Evolutionary conservation across 2,329 filamentous ascomycete species (phyloP).

Genomic region (Pyricularia sp.): DNA sequence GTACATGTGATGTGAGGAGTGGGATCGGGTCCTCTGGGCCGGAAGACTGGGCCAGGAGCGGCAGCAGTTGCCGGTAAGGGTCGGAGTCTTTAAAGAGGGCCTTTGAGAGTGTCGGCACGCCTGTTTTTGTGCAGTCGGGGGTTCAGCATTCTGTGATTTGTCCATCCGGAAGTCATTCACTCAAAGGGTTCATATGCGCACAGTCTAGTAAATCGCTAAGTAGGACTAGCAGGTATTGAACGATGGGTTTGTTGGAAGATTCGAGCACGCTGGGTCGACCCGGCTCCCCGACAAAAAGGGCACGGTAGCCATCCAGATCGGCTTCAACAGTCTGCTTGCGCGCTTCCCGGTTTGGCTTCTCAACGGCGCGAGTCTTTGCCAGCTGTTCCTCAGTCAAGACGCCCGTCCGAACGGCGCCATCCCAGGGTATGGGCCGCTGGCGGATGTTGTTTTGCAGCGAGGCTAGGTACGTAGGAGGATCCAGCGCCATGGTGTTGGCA

Average conservation of each 20-base stretch:
- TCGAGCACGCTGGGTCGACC: constrained; percentile 65
- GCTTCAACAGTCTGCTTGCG: constrained; percentile 68
- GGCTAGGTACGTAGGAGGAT: constrained; percentile 72
- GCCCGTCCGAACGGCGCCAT: constrained; percentile 84
- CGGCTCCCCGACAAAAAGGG: constrained; percentile 64
- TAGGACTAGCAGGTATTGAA: constrained; percentile 89
- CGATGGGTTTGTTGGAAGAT: constrained; percentile 60
- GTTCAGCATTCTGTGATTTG: not conserved
- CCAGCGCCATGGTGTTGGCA: constrained; percentile 62
- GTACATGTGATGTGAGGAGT: constrained; percentile 75
- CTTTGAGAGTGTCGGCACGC: constrained; percentile 64
- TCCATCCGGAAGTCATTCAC: not conserved
- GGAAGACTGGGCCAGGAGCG: constrained; percentile 69
- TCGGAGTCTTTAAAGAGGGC: constrained; percentile 62
- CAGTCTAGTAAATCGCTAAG: constrained; percentile 77
- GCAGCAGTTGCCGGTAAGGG: constrained; percentile 73
- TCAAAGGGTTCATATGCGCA: constrained; percentile 24
- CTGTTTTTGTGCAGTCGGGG: constrained; percentile 29
- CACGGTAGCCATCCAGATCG: constrained; percentile 67
- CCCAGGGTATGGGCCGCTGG: constrained; percentile 91
- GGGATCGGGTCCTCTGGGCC: constrained; percentile 67
- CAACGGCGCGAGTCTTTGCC: constrained; percentile 89
- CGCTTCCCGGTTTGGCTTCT: constrained; percentile 90
- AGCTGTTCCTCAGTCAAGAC: constrained; percentile 90
- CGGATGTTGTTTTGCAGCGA: constrained; percentile 96